Conservation (phyloP, 2,329 filamentous ascomycete genomes). For the Aspergillus pseudoterreus region DNA sequence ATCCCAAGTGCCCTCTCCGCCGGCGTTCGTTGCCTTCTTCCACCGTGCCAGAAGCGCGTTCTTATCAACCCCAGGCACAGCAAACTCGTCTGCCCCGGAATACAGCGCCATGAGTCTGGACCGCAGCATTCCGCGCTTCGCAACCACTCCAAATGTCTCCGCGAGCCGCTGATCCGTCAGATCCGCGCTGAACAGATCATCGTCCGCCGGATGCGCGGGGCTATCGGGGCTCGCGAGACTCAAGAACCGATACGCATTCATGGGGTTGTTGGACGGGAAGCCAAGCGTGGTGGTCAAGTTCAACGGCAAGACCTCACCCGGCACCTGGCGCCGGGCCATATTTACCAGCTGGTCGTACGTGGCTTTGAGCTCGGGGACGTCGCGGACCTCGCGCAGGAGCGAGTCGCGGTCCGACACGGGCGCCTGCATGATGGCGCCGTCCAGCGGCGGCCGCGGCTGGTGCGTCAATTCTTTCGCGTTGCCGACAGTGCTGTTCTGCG, state of each 20-base stretch:
- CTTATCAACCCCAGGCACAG: constrained; percentile 44
- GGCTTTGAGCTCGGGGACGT: constrained; percentile 16
- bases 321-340: constrained; percentile 27
- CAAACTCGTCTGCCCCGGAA: constrained; percentile 46
- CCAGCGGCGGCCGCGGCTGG: constrained; percentile 51
- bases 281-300: constrained; percentile 31
- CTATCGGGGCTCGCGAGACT: constrained; percentile 52
- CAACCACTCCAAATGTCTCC: constrained; percentile 60
- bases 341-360: constrained; percentile 33
- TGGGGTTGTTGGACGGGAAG: constrained; percentile 36
- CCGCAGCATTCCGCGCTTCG: constrained; percentile 32
- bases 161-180: constrained; percentile 57
- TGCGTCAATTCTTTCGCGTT: constrained; percentile 25
- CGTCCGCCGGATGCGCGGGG: constrained; percentile 61
- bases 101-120: constrained; percentile 42
- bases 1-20: constrained; percentile 44
- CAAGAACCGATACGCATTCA: constrained; percentile 57
- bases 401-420: constrained; percentile 74
- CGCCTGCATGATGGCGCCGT: constrained; percentile 77
- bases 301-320: constrained; percentile 29
- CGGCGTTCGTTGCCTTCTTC: constrained; percentile 38
- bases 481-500: constrained; percentile 17
- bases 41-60: constrained; percentile 41
- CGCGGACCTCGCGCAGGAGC: constrained; percentile 34
- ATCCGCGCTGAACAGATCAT: constrained; percentile 86